Evolutionary conservation across 768 basidiomycete genomes (phyloP).

Genomic region (Mycena belliarum): DNA sequence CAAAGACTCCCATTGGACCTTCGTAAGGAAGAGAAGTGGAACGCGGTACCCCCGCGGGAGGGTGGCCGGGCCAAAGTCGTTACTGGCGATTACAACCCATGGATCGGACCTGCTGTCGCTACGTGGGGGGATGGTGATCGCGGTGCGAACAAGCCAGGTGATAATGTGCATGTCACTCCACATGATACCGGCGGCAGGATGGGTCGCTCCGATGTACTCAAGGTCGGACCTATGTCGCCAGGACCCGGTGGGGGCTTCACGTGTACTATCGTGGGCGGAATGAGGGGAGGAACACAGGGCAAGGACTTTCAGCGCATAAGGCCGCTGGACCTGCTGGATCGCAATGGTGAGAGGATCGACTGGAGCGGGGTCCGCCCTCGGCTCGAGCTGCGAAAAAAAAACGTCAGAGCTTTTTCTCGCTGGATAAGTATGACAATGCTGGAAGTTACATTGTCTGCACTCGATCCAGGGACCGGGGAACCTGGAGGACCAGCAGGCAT

Average conservation of each 20-base stretch:
- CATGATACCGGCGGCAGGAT: neutral
- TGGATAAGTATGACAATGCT: neutral
- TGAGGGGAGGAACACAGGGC: slow-evolving; percentile 20
- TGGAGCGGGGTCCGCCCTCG: slow-evolving; percentile 7
- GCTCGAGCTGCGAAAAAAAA: slow-evolving; percentile 10
- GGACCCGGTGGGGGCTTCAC: neutral
- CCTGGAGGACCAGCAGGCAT: slow-evolving; percentile 9
- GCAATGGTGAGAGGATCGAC: slow-evolving; percentile 8
- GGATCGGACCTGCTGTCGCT: slow-evolving; percentile 19
- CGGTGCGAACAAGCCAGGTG: slow-evolving; percentile 11
- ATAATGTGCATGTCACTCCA: slow-evolving; percentile 19
- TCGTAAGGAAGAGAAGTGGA: slow-evolving; percentile 15
- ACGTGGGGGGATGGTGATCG: slow-evolving; percentile 17
- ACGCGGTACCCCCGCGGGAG: slow-evolving; percentile 22
- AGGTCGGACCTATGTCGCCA: slow-evolving; percentile 12
- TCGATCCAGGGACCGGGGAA: neutral
- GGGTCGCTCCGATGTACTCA: slow-evolving; percentile 17
- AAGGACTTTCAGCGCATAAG: slow-evolving; percentile 9
- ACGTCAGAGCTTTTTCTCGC: slow-evolving; percentile 14
- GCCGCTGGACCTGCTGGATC: slow-evolving; percentile 7
- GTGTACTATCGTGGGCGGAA: slow-evolving; percentile 6
- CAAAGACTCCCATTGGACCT: slow-evolving; percentile 21
- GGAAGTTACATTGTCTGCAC: neutral
- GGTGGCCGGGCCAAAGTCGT: slow-evolving; percentile 7
- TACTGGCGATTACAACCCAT: slow-evolving; percentile 11